Conservation (phyloP, 768 basidiomycete species). For the Lactarius tabidus region DNA sequence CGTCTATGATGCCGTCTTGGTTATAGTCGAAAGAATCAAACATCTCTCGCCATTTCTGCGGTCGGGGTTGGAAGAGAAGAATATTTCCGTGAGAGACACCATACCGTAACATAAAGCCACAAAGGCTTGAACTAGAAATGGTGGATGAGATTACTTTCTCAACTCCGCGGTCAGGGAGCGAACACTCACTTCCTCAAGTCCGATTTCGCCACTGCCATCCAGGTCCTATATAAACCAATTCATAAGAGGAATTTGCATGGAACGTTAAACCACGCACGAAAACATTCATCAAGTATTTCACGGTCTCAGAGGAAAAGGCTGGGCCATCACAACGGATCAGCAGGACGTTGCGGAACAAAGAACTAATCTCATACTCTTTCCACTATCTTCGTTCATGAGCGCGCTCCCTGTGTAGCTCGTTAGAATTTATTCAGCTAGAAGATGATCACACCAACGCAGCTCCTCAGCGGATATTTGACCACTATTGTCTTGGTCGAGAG, state of each 20-base stretch:
- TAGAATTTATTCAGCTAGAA: neutral
- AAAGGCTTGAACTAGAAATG: slow-evolving; percentile 2
- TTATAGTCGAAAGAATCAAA: slow-evolving; percentile 8
- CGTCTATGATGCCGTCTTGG: slow-evolving; percentile 6
- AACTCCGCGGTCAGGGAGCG: neutral
- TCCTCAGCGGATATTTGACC: slow-evolving; percentile 7
- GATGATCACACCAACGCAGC: neutral
- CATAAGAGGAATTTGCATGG: neutral
- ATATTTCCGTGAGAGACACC: neutral
- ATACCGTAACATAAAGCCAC: slow-evolving; percentile 6
- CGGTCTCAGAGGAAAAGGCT: slow-evolving; percentile 2
- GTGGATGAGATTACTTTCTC: neutral
- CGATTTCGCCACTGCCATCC: slow-evolving; percentile 9
- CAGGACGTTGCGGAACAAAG: neutral
- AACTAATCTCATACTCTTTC: neutral
- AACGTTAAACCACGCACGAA: neutral
- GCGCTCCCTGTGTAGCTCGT: neutral
- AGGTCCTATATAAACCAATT: neutral
- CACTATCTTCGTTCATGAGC: slow-evolving; percentile 2
- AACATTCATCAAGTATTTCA: slow-evolving; percentile 7
- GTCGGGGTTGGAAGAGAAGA: neutral
- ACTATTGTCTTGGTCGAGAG: slow-evolving; percentile 7
- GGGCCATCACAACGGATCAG: neutral
- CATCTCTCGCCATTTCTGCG: slow-evolving; percentile 11
- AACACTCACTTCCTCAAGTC: slow-evolving; percentile 1